phyloP scores from a whole-genome alignment of 768 basidiomycete genomes.

The Lactarius pseudohatsudake region DNA sequence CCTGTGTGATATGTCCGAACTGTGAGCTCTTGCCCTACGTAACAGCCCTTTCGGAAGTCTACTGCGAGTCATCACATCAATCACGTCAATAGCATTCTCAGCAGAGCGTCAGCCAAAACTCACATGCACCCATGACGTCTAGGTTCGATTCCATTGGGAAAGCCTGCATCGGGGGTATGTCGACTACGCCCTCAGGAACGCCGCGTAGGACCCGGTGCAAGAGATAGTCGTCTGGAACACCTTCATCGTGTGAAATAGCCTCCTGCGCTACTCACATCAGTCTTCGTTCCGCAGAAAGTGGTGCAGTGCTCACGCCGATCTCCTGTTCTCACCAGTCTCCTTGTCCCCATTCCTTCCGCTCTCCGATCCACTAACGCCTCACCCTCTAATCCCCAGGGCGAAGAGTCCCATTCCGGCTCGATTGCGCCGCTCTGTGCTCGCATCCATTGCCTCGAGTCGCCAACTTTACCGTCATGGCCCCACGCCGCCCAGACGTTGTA shows the following conservation, averaged over 20 bases:
- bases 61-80: conserved; percentile 47
- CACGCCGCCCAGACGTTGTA: conserved; percentile 84
- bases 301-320: conserved; percentile 62
- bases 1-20: conserved; percentile 97
- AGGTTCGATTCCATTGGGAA: conserved; percentile 95
- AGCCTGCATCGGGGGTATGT: conserved; percentile 73
- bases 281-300: conserved; percentile 15
- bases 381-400: conserved; percentile 64
- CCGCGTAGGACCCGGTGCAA: conserved; percentile 79
- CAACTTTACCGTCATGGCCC: conserved; percentile 46
- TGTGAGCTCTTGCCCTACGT: conserved; percentile 96
- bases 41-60: conserved; percentile 97
- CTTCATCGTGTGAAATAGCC: conserved; percentile 54
- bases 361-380: conserved; percentile 59
- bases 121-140: conserved; percentile 92
- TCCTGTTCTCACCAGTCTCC: conserved; percentile 69
- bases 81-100: conserved; percentile 14
- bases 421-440: conserved; percentile 70
- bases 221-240: conserved; percentile 57
- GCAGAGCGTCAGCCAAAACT: conserved; percentile 35
- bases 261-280: conserved; percentile 47
- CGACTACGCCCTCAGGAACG: conserved; percentile 81
- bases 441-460: conserved; percentile 50
- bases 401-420: conserved; percentile 71
- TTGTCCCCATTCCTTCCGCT: conserved; percentile 74